Evolutionary conservation across 2,329 filamentous ascomycete species (phyloP), one percentile per base, ranked within the genome.

Genomic region (Claviceps paspali): DNA sequence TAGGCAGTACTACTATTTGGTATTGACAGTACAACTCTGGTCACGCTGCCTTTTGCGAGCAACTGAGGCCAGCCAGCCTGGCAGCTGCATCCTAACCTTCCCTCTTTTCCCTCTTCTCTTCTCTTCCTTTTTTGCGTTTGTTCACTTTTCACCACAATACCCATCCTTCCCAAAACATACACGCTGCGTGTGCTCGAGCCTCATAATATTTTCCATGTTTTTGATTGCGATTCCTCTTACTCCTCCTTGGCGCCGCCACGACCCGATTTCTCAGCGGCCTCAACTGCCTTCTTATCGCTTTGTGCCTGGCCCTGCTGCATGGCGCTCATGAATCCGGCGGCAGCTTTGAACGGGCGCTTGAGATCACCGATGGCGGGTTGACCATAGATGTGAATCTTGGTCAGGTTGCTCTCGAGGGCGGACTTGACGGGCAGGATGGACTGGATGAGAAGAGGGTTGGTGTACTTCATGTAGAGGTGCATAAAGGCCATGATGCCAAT

Each of bases 381-480:
- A 53, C 87, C 87, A 46, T 87, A 82, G 46, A 98, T 49, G 65
- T 96, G 82, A 55, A 98, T 88, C 76, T 96, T 95, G 70, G 91
- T 75, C 52, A 95, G 69, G 71, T 95, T 96, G 65, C 80, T 73
- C 71, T 98, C 91, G 62, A 98, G 74, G 32, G 86, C 88, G 57
- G 82, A 74, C 79, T 98, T 98, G 62, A 96, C 70, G 24, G 91
- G 91, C 56, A 98, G 91, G 67, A 98, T 94, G 60, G 82, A 92
- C 76, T 98, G 91, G 67, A 98, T 94, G 54, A 95, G 70, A 36
- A 98, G 82, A 29, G 91, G 91, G 77, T 96, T 98, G 67, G 87
- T 96, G 79, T 96, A 98, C 63, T 95, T 87, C 73, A 98, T 82
- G 78, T 96, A 98, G 44, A 98, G 49, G 68, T 98, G 91, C 88